Percentiles rank a stretch among this genome's conserved stretches.
phyloP scores from a whole-genome alignment of 805 yeast species.

The Saturnispora diversa region DNA sequence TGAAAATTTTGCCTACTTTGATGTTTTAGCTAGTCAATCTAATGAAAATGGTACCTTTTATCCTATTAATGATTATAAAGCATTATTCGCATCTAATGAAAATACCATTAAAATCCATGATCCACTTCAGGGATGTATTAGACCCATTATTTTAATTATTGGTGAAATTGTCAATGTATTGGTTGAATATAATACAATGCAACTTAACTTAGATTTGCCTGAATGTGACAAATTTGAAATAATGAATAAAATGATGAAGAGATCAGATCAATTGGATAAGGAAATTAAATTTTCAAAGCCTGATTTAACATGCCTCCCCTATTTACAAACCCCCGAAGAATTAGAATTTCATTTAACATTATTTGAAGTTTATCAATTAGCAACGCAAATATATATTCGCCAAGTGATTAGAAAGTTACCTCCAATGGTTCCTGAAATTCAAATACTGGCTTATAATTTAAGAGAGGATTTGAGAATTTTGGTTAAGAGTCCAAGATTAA shows the following conservation, averaged over 20 bases:
- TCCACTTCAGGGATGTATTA: constrained; percentile 36
- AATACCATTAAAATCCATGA: constrained; percentile 23
- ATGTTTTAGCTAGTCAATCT: constrained; percentile 33
- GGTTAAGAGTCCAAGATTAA: constrained; percentile 14
- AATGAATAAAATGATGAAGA: constrained; percentile 14
- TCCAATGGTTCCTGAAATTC: constrained; percentile 24
- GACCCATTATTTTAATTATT: constrained; percentile 30
- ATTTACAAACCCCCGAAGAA: constrained; percentile 19
- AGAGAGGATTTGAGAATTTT: constrained; percentile 17
- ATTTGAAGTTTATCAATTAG: constrained; percentile 30
- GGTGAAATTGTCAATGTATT: constrained; percentile 33
- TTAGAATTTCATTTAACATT: constrained; percentile 28
- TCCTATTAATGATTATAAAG: constrained; percentile 29
- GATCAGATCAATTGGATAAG: constrained; percentile 16
- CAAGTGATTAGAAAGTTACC: constrained; percentile 23
- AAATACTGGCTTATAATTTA: constrained; percentile 16
- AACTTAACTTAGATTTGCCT: constrained; percentile 16
- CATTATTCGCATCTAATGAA: constrained; percentile 19
- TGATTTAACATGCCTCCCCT: constrained; percentile 17
- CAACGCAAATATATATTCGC: constrained; percentile 23
- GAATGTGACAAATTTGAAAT: constrained; percentile 21
- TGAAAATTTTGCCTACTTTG: constrained; percentile 34
- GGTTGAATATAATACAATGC: constrained; percentile 19
- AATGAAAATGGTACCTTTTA: constrained; percentile 32
- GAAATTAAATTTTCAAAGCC: constrained; percentile 18